A percentile compares a stretch with the other conserved stretches of the same genome.
phyloP scores from a whole-genome alignment of 2,329 filamentous ascomycete species.

The Pseudopithomyces maydicus region DNA sequence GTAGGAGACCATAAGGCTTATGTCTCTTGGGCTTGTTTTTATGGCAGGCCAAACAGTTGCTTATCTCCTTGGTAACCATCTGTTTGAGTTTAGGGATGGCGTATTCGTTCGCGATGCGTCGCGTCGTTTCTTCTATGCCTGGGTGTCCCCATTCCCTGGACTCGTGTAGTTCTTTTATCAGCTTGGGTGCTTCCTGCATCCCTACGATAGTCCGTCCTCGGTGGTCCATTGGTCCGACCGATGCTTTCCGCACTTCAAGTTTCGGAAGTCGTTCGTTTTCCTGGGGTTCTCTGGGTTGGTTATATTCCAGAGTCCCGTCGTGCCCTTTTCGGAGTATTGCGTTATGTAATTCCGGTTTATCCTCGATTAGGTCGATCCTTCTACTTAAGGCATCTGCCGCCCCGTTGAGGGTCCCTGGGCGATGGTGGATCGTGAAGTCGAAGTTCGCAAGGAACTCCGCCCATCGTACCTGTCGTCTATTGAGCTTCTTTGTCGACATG shows the following conservation, averaged over 20 bases:
- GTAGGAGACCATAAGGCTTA: neutral
- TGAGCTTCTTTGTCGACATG: neutral
- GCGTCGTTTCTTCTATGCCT: neutral
- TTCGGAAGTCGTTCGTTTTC: too few species aligned
- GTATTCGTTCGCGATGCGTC: neutral
- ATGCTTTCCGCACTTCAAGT: too few species aligned
- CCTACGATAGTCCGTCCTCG: neutral
- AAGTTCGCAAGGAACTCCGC: neutral
- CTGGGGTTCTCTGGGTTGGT: neutral
- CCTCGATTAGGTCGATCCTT: neutral
- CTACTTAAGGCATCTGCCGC: neutral
- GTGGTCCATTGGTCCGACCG: too few species aligned
- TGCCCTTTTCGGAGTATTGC: neutral
- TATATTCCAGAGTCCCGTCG: neutral
- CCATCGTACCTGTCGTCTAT: neutral
- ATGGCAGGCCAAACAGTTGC: neutral
- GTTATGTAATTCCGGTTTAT: neutral
- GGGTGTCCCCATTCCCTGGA: neutral
- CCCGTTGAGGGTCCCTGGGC: neutral
- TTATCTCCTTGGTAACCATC: neutral
- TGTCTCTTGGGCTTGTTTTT: neutral
- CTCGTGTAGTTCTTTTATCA: neutral
- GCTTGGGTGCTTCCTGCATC: neutral
- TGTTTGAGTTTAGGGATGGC: neutral
- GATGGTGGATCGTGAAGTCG: neutral